Evolutionary conservation across 1,284 basidiomycete genomes (phyloP), one percentile per base, ranked within the genome.

Genomic region (Leccinum subspadiceum): DNA sequence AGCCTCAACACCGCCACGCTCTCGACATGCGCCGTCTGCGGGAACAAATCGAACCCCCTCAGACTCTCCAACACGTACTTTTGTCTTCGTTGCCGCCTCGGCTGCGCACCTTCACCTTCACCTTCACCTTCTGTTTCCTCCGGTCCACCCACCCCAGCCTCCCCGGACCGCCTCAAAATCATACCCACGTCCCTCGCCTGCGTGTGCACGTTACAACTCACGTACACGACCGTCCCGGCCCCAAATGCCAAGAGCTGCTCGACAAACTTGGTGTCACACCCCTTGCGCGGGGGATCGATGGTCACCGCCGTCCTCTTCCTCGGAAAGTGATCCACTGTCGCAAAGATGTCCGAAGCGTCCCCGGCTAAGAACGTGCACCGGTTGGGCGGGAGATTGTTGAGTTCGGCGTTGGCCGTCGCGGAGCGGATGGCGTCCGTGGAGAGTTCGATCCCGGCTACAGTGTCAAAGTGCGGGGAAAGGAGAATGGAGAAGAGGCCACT

Each of bases 171-270:
- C 75, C 44, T 79, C 80, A 93, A 63, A 24, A 94, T 83, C 73
- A 79, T 82, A n/a, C 90, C 92, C 2, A 94, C 79, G 72, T 94
- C 93, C 65, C 90, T 78, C 22, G 91, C 91, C 76, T 94, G 92
- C 10, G 90, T 92, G 65, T 92, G 90, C 55, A 93, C 96, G 73
- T 98, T 98, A 75, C 96, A 98, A 69, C 90, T 93, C 61, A 97
- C 93, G 73, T 97, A 97, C 58, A 96, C 90, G 58, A 96, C 83
- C 9, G 84, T 86, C 57, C 78, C 76, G 2, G 89, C 84, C 29
- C 85, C 77, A 72, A 96, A 95, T 4, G 72, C 73, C 53, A 95
- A 72, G 50, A 96, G 75, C 76, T 97, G 94, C 35, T 83, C 76
- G 50, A 97, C 79, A 75, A 96, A 97, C 2, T 81, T 80, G 54